Base-by-base conservation (phyloP, 768 basidiomycete species). In the Mycena haematopus region DNA sequence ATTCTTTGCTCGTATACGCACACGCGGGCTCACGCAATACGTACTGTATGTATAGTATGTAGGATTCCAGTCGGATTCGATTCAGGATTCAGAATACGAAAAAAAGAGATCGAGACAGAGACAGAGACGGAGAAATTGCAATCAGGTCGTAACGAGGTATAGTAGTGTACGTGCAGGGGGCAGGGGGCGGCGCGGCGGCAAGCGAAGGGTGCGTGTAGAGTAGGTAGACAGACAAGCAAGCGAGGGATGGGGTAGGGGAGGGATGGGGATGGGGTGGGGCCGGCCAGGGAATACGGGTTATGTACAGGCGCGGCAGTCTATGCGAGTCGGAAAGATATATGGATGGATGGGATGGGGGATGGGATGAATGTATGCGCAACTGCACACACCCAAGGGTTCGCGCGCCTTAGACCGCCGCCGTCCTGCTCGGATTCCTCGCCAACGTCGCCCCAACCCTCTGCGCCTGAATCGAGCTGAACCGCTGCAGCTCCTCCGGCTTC, bases 381-480 rank as follows among this genome's bases (percentile, higher is more conserved):
- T 24, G 44, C 36, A 36, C 36, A 36, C 36, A 42, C 40, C 7
- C 40, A 19, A 38, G 15, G 17, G 38, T 38, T 11, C 15, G 25
- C 8, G 13, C 36, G 36, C 22, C 56, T 55, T 49, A 66, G 33
- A n/a, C n/a, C n/a, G 68, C 70, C 31, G 80, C 79, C 54, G 88
- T 88, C 62, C 86, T 79, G 71, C 85, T 87, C 22, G 91, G 91
- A 77, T 92, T 86, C 69, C 91, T 84, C 29, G 91, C 91, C 61
- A 95, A 82, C 15, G 87, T 87, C 52, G 84, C 83, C 42, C 94
- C 93, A n/a, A 87, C 84, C 36, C 87, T 82, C 52, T 87, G 85
- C 6, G 93, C 91, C 77, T 95, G 93, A 75, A 94, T 92, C 66
- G 86, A 89, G 76, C 86, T 88, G 84, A 96, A 93, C 69, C 93